Base-by-base conservation (phyloP, 306 rosid genomes). In the Pyrus communis region DNA sequence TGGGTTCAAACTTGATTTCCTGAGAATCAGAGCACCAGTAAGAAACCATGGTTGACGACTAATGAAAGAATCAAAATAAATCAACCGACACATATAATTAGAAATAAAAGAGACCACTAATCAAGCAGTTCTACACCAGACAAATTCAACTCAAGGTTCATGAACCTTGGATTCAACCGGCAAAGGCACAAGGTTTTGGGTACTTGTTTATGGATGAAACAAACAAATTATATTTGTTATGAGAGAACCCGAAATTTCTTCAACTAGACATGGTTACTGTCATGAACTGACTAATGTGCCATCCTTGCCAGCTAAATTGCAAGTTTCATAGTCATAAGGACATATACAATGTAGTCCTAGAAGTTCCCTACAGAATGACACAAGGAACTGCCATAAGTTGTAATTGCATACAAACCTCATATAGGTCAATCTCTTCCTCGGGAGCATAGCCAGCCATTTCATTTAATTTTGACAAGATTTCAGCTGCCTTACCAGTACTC, bases 1-100 rank as follows among this genome's bases (percentile, higher is more conserved):
- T 82, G 46, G 99, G 99, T 79, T 96, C 98, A 78, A 91, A 92
- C 88, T 96, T 96, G 62, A 96, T 96, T 87, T 96, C 99, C 98
- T 95, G 85, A 67, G 42, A 45, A 71, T 55, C 25, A 52, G 27
- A 70, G 46, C 43, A 55, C 63, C 63, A 30, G 75, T n/a, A 71
- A 71, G 75, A 55, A 35, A 55, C 42, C 52, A 71, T n/a, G 42
- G 75, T 45, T 54, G 38, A 71, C 33, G 13, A 71, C 75, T 18
- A 54, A 54, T 10, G 65, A 14, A 49, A 49, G 19, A 49, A 15
- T 49, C 63, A 70, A 70, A 19, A 30, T 18, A 49, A 52, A 70
- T 30, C 46, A 70, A 28, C 63, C 2, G 42, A 25, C 19, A 19
- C 31, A 12, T 11, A 28, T 70, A 49, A 19, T 28, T 15, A 64